Conservation (phyloP, 768 basidiomycete genomes). For the Kwoniella europaea region DNA sequence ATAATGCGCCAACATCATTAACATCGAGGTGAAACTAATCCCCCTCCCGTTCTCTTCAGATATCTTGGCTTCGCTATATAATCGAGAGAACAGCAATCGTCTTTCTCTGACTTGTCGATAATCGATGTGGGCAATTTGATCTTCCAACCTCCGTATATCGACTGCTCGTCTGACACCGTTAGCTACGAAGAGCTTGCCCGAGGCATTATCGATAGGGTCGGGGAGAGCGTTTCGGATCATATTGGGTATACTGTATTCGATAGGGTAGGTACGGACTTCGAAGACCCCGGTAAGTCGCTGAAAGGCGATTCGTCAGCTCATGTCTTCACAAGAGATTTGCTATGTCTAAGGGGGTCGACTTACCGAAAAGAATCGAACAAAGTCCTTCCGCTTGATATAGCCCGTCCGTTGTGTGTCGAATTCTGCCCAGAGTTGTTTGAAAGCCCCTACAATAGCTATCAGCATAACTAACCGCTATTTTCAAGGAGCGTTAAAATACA, state of each 20-base stretch:
- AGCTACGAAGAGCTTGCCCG: conserved; percentile 34
- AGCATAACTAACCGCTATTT: not conserved
- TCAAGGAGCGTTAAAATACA: conserved; percentile 21
- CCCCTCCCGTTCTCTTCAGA: conserved; percentile 73
- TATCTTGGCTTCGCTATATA: conserved; percentile 86
- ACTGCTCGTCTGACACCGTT: conserved; percentile 58
- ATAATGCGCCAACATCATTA: conserved; percentile 84
- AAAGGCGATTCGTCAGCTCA: not conserved
- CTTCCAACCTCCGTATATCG: conserved; percentile 69
- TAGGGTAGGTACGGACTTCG: conserved; percentile 82
- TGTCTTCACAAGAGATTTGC: not conserved
- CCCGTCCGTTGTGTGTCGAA: conserved; percentile 80
- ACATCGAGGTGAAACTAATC: conserved; percentile 89
- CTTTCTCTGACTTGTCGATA: conserved; percentile 68
- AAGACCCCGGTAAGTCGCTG: conserved; percentile 85
- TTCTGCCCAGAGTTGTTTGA: conserved; percentile 92
- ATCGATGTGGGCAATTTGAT: conserved; percentile 70
- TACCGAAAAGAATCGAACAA: conserved; percentile 82
- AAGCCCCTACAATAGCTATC: conserved; percentile 60
- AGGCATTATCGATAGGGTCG: conserved; percentile 44
- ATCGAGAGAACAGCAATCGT: conserved; percentile 70
- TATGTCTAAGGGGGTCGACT: conserved; percentile 52
- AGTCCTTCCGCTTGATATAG: conserved; percentile 70
- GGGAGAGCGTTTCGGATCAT: conserved; percentile 65
- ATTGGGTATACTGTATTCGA: conserved; percentile 68